phyloP scores from a whole-genome alignment of 805 yeast species.

The Wickerhamiella azyma region DNA sequence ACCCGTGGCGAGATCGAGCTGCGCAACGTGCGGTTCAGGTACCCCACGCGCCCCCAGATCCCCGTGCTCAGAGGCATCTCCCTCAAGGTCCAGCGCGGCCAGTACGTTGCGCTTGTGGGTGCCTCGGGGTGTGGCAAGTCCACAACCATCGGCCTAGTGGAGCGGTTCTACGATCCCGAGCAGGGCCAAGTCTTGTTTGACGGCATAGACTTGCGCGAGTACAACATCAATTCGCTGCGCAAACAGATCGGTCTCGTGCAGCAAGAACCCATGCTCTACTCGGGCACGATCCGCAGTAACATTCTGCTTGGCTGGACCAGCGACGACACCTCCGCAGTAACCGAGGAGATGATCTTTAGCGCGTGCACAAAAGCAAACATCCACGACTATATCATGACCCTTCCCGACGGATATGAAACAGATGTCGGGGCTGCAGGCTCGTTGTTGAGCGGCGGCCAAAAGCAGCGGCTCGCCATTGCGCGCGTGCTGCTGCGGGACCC shows the following conservation, averaged over 20 bases:
- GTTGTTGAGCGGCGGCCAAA: slow-evolving; percentile 59
- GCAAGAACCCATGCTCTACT: slow-evolving; percentile 46
- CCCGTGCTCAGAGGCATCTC: slow-evolving; percentile 39
- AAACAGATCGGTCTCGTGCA: slow-evolving; percentile 44
- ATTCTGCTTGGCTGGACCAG: slow-evolving; percentile 35
- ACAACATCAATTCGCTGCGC: slow-evolving; percentile 39
- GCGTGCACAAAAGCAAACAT: slow-evolving; percentile 41
- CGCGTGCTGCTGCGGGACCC: slow-evolving; percentile 59
- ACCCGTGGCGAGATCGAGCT: slow-evolving; percentile 42
- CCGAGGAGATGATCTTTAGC: slow-evolving; percentile 33
- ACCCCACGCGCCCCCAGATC: slow-evolving; percentile 44
- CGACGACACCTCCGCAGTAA: slow-evolving; percentile 21
- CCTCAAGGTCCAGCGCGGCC: slow-evolving; percentile 35
- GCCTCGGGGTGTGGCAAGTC: slow-evolving; percentile 52
- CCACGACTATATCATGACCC: slow-evolving; percentile 40
- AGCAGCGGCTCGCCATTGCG: slow-evolving; percentile 65
- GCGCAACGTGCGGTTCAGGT: slow-evolving; percentile 45
- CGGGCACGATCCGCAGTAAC: slow-evolving; percentile 44
- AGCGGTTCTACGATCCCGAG: slow-evolving; percentile 39
- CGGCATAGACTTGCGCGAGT: slow-evolving; percentile 34
- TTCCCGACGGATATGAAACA: slow-evolving; percentile 51
- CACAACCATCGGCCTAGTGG: slow-evolving; percentile 38
- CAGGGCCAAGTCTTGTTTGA: slow-evolving; percentile 39
- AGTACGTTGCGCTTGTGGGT: slow-evolving; percentile 54
- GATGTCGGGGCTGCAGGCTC: slow-evolving; percentile 43